Conservation (phyloP, 495 filamentous ascomycete species). For the Parathielavia appendiculata region DNA sequence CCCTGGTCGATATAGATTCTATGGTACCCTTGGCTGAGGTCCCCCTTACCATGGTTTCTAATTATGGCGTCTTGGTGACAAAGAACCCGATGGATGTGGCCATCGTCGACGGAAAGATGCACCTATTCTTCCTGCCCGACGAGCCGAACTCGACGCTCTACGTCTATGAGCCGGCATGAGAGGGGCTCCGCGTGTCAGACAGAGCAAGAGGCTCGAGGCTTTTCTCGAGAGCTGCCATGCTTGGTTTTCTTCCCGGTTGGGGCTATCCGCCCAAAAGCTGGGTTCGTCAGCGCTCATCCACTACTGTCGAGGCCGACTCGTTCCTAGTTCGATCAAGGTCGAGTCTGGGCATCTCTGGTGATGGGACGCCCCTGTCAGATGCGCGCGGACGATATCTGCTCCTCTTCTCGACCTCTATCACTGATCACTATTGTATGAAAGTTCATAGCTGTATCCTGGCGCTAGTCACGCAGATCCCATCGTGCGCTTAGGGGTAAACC, state of each 20-base stretch:
- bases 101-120: slow-evolving; percentile 34
- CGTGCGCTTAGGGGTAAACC: background rate
- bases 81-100: slow-evolving; percentile 38
- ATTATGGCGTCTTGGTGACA: slow-evolving; percentile 27
- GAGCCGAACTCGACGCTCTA: slow-evolving; percentile 36
- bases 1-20: slow-evolving; percentile 33
- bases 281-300: too few species aligned
- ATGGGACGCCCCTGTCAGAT: too few species aligned
- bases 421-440: background rate
- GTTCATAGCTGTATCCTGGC: background rate
- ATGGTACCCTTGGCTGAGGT: slow-evolving; percentile 35
- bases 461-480: background rate
- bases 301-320: too few species aligned
- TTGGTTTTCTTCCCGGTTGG: background rate
- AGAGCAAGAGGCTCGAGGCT: too few species aligned
- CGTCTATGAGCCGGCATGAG: slow-evolving; percentile 31
- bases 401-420: background rate
- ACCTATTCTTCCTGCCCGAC: slow-evolving; percentile 35
- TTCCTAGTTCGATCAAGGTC: too few species aligned
- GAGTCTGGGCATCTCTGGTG: too few species aligned
- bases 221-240: too few species aligned
- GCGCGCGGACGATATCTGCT: background rate
- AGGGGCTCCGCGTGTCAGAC: too few species aligned
- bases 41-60: slow-evolving; percentile 34
- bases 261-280: background rate